phyloP scores from a whole-genome alignment of 2,329 filamentous ascomycete species.

The Fusarium irregulare region DNA sequence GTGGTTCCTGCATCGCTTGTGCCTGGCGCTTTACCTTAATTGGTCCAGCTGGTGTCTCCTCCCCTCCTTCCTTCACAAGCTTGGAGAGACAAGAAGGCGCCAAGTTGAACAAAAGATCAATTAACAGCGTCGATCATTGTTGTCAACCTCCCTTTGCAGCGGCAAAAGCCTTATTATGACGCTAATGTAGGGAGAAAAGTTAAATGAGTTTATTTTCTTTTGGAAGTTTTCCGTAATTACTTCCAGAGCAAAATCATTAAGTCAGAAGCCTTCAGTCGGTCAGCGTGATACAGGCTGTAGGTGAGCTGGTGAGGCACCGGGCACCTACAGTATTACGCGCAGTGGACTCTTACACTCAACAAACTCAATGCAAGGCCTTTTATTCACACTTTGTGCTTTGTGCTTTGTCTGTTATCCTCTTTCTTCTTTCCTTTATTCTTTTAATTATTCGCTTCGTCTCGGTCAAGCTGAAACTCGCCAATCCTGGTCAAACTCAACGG shows the following conservation, averaged over 20 bases:
- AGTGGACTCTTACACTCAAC: background rate
- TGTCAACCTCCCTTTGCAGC: slow-evolving; percentile 4
- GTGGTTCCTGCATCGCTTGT: slow-evolving; percentile 44
- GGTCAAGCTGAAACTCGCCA: slow-evolving; percentile 30
- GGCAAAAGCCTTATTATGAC: slow-evolving; percentile 10
- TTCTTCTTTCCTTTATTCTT: background rate
- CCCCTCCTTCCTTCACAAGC: background rate
- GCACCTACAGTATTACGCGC: background rate
- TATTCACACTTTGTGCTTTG: background rate
- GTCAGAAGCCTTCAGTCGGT: background rate
- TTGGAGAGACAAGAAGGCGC: background rate
- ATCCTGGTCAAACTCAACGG: slow-evolving; percentile 22
- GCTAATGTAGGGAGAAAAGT: slow-evolving; percentile 36
- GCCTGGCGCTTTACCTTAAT: slow-evolving; percentile 40
- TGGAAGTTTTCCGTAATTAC: slow-evolving; percentile 11
- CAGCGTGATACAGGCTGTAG: background rate
- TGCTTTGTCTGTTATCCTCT: background rate
- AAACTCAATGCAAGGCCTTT: background rate
- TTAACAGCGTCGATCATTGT: slow-evolving; percentile 16
- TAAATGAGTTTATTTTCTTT: slow-evolving; percentile 26
- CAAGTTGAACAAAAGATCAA: slow-evolving; percentile 11
- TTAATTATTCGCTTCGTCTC: slow-evolving; percentile 7
- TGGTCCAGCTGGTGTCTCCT: background rate
- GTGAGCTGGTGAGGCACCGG: background rate
- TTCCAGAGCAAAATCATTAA: background rate